Percentiles rank a stretch among this genome's conserved stretches.
phyloP scores from a whole-genome alignment of 2,329 filamentous ascomycete genomes.

The Colletotrichum cereale region DNA sequence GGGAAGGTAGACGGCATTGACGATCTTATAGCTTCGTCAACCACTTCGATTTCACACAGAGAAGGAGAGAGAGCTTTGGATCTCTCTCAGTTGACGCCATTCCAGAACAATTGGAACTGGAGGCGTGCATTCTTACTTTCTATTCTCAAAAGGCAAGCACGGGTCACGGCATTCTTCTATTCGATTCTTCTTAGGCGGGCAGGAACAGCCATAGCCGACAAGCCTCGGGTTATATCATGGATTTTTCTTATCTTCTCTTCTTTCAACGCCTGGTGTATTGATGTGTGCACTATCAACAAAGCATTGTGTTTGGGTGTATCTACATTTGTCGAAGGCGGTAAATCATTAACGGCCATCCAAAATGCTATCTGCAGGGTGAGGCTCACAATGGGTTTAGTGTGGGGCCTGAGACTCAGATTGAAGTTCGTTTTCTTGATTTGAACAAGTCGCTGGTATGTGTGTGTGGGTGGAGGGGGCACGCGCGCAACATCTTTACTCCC shows the following conservation, averaged over 20 bases:
- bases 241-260: constrained; percentile 11
- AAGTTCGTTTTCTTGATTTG: constrained; percentile 22
- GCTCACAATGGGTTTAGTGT: constrained; percentile 1
- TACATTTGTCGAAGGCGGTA: constrained; percentile 11
- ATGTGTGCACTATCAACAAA: constrained; percentile 20
- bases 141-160: constrained; percentile 31
- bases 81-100: constrained; percentile 15
- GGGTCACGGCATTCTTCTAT: constrained; percentile 23
- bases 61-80: constrained; percentile 23
- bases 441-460: neutral
- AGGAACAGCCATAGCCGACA: constrained; percentile 22
- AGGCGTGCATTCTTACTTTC: constrained; percentile 19
- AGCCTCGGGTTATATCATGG: constrained; percentile 21
- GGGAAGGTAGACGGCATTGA: neutral
- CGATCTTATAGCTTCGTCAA: constrained; percentile 1
- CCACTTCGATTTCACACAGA: neutral
- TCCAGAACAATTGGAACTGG: constrained; percentile 26
- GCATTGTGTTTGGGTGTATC: constrained; percentile 22
- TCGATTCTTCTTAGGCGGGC: constrained; percentile 29
- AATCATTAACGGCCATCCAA: constrained; percentile 14
- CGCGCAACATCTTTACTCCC: constrained; percentile 20
- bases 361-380: constrained; percentile 18
- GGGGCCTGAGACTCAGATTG: constrained; percentile 27
- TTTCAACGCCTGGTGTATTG: constrained; percentile 13
- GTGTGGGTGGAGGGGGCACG: neutral